A percentile compares a stretch with the other conserved stretches of the same genome.
Conservation (phyloP, 129 eudicot species). For the Glebionis coronaria region DNA sequence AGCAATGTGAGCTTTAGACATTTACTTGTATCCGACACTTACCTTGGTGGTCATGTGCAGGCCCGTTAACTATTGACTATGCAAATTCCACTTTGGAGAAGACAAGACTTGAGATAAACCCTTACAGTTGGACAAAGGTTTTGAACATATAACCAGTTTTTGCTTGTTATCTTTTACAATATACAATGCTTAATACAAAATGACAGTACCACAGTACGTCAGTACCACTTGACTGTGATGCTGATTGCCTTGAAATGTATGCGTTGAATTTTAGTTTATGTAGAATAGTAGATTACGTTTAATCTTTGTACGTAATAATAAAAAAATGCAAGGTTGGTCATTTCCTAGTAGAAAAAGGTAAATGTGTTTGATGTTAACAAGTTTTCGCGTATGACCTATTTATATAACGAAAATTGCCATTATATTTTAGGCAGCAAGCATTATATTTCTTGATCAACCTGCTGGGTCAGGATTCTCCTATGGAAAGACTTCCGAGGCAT, state of each 20-base stretch:
- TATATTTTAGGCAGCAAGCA: slow-evolving; percentile 26
- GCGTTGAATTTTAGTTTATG: background rate
- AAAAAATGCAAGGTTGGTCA: background rate
- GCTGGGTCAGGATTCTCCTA: slow-evolving; percentile 35
- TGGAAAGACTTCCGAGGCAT: slow-evolving; percentile 13
- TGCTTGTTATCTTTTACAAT: background rate
- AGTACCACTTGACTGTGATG: background rate
- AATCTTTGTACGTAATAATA: too few species aligned
- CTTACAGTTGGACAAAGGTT: slow-evolving; percentile 26
- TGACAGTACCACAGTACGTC: too few species aligned
- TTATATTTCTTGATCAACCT: slow-evolving; percentile 38
- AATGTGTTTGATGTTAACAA: background rate
- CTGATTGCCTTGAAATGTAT: background rate
- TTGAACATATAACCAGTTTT: background rate
- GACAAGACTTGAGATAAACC: slow-evolving; percentile 16
- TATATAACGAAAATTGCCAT: background rate
- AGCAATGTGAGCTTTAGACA: background rate
- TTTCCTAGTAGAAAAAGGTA: background rate
- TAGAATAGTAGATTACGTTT: background rate
- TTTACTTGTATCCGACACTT: background rate
- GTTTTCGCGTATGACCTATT: background rate
- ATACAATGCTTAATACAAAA: background rate
- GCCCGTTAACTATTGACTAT: slow-evolving; percentile 13
- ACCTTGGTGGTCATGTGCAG: slow-evolving; percentile 10
- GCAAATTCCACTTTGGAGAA: slow-evolving; percentile 24